These are phyloP conservation scores for Exophiala sideris DNA, from an alignment of 2,329 filamentous ascomycete genomes.

Conservation along the genomic window DNA sequence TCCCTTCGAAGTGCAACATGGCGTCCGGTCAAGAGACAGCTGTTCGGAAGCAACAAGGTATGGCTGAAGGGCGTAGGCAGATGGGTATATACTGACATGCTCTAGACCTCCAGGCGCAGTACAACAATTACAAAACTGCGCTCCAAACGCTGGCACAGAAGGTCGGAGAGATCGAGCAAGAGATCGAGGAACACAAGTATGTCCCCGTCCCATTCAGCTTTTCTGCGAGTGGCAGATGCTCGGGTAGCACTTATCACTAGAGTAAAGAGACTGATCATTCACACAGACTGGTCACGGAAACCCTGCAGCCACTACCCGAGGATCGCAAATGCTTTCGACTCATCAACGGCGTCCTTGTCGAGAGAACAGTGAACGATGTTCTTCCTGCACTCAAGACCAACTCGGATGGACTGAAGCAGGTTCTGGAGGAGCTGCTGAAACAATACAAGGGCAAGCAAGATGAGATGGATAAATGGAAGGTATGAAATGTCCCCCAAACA, in stretches of 20 bases:
- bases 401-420: constrained; percentile 87
- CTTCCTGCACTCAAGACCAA: constrained; percentile 89
- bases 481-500: constrained; percentile 42
- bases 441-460: constrained; percentile 94
- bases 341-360: constrained; percentile 94
- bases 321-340: constrained; percentile 98
- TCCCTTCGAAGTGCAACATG: constrained; percentile 14
- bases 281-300: constrained; percentile 85
- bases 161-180: constrained; percentile 96
- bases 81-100: constrained; percentile 4
- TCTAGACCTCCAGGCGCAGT: constrained; percentile 49
- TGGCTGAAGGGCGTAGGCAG: neutral
- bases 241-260: neutral
- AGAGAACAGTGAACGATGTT: constrained; percentile 90
- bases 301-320: constrained; percentile 72
- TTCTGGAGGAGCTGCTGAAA: constrained; percentile 90
- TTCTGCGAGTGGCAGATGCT: neutral
- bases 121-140: constrained; percentile 59
- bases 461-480: constrained; percentile 98
- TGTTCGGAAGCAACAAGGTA: constrained; percentile 47
- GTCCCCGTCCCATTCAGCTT: constrained; percentile 33
- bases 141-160: constrained; percentile 93
- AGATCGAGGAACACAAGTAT: constrained; percentile 97
- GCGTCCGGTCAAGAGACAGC: constrained; percentile 24
- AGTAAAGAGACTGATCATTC: neutral